Evolutionary conservation across 2,329 filamentous ascomycete species (phyloP), one percentile per base, ranked within the genome.

Genomic region (Lasiodiplodia hormozganensis): DNA sequence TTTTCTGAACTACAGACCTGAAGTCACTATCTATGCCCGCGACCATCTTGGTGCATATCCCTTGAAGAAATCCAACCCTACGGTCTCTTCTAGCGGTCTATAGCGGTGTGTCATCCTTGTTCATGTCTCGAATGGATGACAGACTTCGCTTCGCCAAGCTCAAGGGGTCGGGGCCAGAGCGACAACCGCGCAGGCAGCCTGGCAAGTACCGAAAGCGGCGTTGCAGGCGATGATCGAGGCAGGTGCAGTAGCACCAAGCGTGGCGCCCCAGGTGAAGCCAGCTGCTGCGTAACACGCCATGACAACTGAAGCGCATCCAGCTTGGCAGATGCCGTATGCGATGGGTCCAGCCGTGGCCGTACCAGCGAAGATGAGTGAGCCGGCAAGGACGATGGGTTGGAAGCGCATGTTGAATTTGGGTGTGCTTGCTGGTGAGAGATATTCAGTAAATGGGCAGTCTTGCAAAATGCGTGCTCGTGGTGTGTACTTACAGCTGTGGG

Each of bases 251-350:
- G 76, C 75, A 3, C 76, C 80, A 0, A 76, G 4, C 0, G 77
- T 82, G 0, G 79, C 79, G 0, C 82, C 82, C 76, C 77, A 85
- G 1, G 79, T 80, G 54, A 73, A 76, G 0, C 84, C 83, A 0
- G 79, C 83, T 6, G 80, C 83, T 1, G 73, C 36, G 62, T 85
- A 86, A 69, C 83, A 86, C 0, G 83, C 81, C 71, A 79, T 80
- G 0, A 83, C 83, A 0, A 85, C 72, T 0, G 70, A 70, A 0
- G 83, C 73, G 40, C 84, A 86, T 4, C 84, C 84, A 0, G 80
- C 79, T 72, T 86, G 84, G 56, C 84, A 86, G 3, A 82, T 60
- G 0, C 80, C 83, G 69, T 86, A 86, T 10, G 73, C 77, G 2
- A 72, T 34, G 0, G 79, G 80, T 0, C 80, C 80, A 8, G 77